phyloP scores from a whole-genome alignment of 768 basidiomycete species.

The Trametes elegans region DNA sequence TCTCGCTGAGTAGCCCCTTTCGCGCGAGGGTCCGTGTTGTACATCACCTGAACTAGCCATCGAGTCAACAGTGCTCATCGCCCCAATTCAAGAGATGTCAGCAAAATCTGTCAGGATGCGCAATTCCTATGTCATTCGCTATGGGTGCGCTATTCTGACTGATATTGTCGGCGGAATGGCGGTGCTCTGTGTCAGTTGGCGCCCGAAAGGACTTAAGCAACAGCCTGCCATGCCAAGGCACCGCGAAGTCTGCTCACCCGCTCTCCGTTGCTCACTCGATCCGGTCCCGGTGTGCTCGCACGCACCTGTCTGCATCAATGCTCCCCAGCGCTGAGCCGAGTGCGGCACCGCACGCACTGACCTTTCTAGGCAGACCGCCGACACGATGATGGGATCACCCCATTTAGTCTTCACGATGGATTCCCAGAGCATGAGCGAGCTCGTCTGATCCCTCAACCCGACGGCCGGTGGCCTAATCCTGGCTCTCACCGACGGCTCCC shows the following conservation, averaged over 20 bases:
- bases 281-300: not conserved
- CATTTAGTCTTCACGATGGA: not conserved
- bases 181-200: no score
- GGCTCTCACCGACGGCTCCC: constrained; percentile 8
- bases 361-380: not conserved
- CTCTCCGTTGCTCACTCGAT: no score
- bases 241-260: no score
- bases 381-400: constrained; percentile 9
- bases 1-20: not conserved
- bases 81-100: no score
- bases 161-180: no score
- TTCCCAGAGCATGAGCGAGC: not conserved
- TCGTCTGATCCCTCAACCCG: not conserved
- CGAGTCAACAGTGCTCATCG: no score
- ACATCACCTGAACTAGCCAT: no score
- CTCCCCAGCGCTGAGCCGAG: not conserved
- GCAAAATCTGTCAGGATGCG: no score
- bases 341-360: not conserved
- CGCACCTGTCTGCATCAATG: not conserved
- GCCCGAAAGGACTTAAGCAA: no score
- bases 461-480: not conserved
- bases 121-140: no score
- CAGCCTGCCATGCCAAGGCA: no score
- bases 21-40: not conserved
- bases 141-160: no score